phyloP scores from a whole-genome alignment of 768 basidiomycete genomes.

The Auriscalpium orientale region DNA sequence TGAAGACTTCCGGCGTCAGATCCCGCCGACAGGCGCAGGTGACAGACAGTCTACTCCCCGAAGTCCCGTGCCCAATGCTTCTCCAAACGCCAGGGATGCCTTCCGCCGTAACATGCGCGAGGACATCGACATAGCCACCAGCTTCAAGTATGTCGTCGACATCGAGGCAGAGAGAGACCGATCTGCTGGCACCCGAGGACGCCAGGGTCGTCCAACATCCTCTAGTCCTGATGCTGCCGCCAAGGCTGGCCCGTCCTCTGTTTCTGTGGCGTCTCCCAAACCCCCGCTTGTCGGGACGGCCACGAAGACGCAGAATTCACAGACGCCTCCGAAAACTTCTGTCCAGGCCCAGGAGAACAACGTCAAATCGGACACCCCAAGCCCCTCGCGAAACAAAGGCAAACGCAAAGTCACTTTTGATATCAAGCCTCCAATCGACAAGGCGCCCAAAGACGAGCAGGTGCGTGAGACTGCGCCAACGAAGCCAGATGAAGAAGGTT shows the following conservation, averaged over 20 bases:
- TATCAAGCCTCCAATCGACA: constrained; percentile 44
- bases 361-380: neutral
- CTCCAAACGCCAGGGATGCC: constrained; percentile 19
- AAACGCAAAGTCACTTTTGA: constrained; percentile 73
- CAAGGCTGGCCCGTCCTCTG: neutral
- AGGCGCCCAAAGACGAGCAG: constrained; percentile 14
- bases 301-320: too few relatives aligned
- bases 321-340: too few relatives aligned
- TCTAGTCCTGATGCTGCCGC: neutral
- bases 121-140: constrained; percentile 36
- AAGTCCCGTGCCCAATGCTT: too few relatives aligned
- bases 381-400: constrained; percentile 29
- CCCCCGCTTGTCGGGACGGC: neutral
- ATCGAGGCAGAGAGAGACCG: constrained; percentile 32
- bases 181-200: constrained; percentile 10
- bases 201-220: constrained; percentile 2
- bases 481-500: constrained; percentile 33
- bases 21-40: constrained; percentile 3
- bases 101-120: constrained; percentile 42
- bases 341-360: neutral
- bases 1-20: constrained; percentile 10
- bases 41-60: too few relatives aligned
- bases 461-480: constrained; percentile 14
- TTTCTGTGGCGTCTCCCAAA: too few relatives aligned
- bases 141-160: constrained; percentile 40